Evolutionary conservation across 805 yeast genomes (phyloP).

Genomic region (Saturnispora halmiae): DNA sequence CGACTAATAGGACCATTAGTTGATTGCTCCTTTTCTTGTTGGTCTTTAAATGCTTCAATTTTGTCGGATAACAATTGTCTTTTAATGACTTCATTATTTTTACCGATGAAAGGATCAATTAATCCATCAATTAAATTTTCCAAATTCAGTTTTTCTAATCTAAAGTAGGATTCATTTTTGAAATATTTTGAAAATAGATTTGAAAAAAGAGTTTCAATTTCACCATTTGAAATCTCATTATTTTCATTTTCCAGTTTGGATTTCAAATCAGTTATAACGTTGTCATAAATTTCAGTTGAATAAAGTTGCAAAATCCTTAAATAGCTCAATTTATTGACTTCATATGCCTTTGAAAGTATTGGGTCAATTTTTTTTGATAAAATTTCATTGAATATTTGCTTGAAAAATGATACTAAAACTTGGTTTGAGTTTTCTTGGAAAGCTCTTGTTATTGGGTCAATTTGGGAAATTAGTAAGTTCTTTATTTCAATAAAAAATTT

Average conservation of each 20-base stretch:
- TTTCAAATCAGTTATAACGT: constrained; percentile 52
- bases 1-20: neutral
- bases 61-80: constrained; percentile 29
- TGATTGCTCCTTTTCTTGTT: constrained; percentile 12
- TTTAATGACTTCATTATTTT: constrained; percentile 29
- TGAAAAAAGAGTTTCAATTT: constrained; percentile 63
- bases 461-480: constrained; percentile 58
- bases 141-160: constrained; percentile 58
- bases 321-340: constrained; percentile 59
- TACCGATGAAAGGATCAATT: constrained; percentile 37
- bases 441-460: constrained; percentile 62
- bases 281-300: constrained; percentile 48
- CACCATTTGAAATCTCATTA: constrained; percentile 35
- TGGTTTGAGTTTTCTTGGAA: constrained; percentile 49
- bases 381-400: constrained; percentile 69
- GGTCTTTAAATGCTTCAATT: constrained; percentile 21
- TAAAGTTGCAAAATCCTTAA: constrained; percentile 65
- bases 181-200: constrained; percentile 67
- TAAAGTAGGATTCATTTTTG: constrained; percentile 60
- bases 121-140: constrained; percentile 42
- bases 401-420: constrained; percentile 62
- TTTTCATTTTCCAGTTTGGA: constrained; percentile 44
- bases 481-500: constrained; percentile 46
- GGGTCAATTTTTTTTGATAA: constrained; percentile 47
- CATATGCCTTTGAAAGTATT: constrained; percentile 52